Base-by-base conservation (phyloP, 2,329 filamentous ascomycete genomes). In the Aureobasidium sp. region DNA sequence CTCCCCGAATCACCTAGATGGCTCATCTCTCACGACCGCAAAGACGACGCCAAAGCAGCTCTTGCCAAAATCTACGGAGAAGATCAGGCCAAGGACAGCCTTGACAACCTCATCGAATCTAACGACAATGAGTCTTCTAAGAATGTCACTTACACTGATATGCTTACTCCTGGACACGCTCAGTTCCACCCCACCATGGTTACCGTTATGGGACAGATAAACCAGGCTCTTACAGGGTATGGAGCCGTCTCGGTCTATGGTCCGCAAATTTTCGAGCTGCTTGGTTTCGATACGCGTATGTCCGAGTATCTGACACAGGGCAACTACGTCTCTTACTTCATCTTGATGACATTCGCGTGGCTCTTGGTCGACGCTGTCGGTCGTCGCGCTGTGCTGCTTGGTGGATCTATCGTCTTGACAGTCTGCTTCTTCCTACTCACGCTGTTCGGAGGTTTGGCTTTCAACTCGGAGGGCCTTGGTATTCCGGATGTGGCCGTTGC, bases 171-270 rank as follows among this genome's bases (percentile, higher is more conserved):
- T 0, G 71, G 75, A 0, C 78, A 82, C 44, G 72, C 75, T 10
- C 83, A 85, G 64, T 86, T 84, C 66, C 84, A 86, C 66, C 82
- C 84, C 0, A 85, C 82, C 1, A 76, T 85, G 67, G 74, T 87
- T 27, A 84, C 82, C 0, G 75, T 86, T 52, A 86, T 86, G 83
- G 82, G 83, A 0, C 83, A 87, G 69, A 71, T 86, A 66, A 85
- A 85, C 66, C 84, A 86, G 69, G 81, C 81, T 1, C 71, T 84
- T 56, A 83, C 81, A 0, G 81, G 81, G 5, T 84, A 84, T 61
- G 82, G 82, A 2, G 84, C 84, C 0, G 81, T 87, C 2, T 83
- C 79, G 20, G 83, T 86, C 2, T 86, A 86, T 63, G 84, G 84
- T 0, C 83, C 83, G 2, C 84, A 86, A 66, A 86, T 86, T 59